Evolutionary conservation across 148 eudicot species (phyloP), one percentile per base, ranked within the genome.

Genomic region (Euryodendron excelsum): DNA sequence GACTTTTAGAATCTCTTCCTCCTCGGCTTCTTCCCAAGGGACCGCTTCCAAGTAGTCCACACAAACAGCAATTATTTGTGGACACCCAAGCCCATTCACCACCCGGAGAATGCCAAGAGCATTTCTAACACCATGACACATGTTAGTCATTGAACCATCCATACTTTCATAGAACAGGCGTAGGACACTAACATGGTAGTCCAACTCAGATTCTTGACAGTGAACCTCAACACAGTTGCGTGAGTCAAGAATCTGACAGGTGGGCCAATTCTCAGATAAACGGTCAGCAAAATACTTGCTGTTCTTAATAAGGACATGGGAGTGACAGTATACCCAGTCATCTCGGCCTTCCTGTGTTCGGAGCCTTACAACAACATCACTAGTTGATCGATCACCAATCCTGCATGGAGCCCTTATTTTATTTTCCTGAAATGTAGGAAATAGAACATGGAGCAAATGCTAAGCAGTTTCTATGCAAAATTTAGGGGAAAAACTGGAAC

Each of bases 221-320:
- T 86, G 66, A 72, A 93, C 94, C 79, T 95, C 96, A 23, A 95
- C 97, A 79, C 97, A 95, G 79, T 80, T 91, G 79, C 97, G 96
- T 48, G 99, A 95, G 80, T 93, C 97, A 28, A 93, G 91, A 64
- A 95, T 95, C 88, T 90, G 96, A 84, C 94, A 91, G 31, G 97
- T 95, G 61, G 99, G 97, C 98, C 99, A 95, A 64, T 83, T 78
- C 80, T 96, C 98, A 69, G 99, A 96, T 63, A 96, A 91, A 53
- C 98, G 93, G 52, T 91, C 99, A 37, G 96, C 89, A 82, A 93
- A 93, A 79, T 96, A 93, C 84, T 93, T 93, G 87, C 99, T 87
- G 69, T 89, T 91, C 45, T 77, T 66, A 61, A 70, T 67, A n/a
- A 96, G 92, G 69, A 91, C 80, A 28, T 90, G 78, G n/a, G 97